Evolutionary conservation across 1,139 yeast species (phyloP).

Genomic region (Arxiozyma slooffiae): DNA sequence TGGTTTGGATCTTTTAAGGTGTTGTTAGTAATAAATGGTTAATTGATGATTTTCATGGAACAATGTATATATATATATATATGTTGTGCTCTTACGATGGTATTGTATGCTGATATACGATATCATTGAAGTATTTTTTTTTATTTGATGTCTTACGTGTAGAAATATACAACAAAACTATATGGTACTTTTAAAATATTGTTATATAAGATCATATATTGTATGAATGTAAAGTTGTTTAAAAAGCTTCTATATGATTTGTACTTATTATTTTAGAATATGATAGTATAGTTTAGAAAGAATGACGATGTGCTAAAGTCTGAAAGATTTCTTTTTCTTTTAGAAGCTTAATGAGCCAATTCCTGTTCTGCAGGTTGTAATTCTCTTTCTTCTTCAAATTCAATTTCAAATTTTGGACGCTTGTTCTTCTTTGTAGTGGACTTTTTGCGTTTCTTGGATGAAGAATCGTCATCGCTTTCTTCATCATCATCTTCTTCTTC

Average conservation of each 20-base stretch:
- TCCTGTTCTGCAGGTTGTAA: conserved; percentile 25
- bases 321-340: neutral
- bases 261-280: neutral
- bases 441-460: conserved; percentile 37
- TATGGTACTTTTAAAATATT: too few species aligned
- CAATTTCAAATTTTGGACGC: conserved; percentile 74
- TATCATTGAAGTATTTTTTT: too few species aligned
- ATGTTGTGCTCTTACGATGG: neutral
- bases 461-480: conserved; percentile 34
- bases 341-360: conserved; percentile 13
- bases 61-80: too few species aligned
- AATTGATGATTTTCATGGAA: neutral
- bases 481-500: conserved; percentile 33
- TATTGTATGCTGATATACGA: too few species aligned
- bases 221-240: neutral
- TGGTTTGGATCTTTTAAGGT: neutral
- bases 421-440: conserved; percentile 37
- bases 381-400: conserved; percentile 60
- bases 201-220: too few species aligned
- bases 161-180: too few species aligned
- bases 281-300: conserved; percentile 3
- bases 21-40: neutral
- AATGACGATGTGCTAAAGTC: neutral
- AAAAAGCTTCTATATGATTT: neutral
- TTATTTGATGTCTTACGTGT: neutral